Base-by-base conservation (phyloP, 192 early-diverging fungal genomes). In the Coemansia sp. region DNA sequence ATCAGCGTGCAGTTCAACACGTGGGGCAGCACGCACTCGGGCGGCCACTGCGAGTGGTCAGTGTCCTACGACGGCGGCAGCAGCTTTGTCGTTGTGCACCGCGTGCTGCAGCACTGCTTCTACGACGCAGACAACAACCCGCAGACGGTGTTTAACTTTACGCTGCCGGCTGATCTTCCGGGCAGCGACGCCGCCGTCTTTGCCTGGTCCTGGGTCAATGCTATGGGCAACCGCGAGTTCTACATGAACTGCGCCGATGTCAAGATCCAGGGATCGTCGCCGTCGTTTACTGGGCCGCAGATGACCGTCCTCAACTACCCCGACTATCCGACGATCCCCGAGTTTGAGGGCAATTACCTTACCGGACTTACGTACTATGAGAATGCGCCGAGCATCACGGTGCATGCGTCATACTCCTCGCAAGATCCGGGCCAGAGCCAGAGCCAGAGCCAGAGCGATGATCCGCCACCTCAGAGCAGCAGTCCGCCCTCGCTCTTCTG, bases 21-120 rank as follows among this genome's bases (percentile, higher is more conserved):
- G 0, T 69, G 72, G 11, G 75, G 71, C 14, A 53, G 51, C n/a
- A 63, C 36, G 24, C 85, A 86, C 55, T 65, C 69, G 14, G 84
- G 85, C 10, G 87, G 87, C 16, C 84, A 87, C 55, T 85, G 84
- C 29, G 75, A 88, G 42, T 84, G 77, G 58, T 74, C 85, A 1
- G 52, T 87, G 1, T 86, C 85, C 0, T 84, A 73, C 32, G 85
- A 86, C 39, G 29, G 34, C 27, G 85, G 72, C 49, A 62, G 69
- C 35, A 78, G 62, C 53, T 86, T 75, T 69, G 86, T 81, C 1
- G 85, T 84, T 13, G 42, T 88, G 28, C 70, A 82, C 46, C 54
- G 48, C 0, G 60, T 56, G 16, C 49, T 68, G 9, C 27, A 57
- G 9, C 59, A 55, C 35, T 68, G 60, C 53, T 68, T 68, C 30